phyloP scores from a whole-genome alignment of 2,329 filamentous ascomycete species.

The Achaetomium macrosporum region DNA sequence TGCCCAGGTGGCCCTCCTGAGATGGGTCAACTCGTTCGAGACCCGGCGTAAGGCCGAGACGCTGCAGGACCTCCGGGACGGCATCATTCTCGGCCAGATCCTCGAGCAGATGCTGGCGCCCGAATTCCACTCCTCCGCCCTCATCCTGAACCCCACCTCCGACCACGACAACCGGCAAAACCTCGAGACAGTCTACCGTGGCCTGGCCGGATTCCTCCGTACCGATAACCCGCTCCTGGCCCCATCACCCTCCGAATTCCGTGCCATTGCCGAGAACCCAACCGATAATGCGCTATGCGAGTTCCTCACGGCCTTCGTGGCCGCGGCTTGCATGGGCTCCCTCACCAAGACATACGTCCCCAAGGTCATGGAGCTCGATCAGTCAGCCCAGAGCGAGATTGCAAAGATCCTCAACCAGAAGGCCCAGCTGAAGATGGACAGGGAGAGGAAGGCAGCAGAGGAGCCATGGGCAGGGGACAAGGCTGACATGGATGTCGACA shows the following conservation, averaged over 20 bases:
- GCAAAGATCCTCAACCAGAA: constrained; percentile 37
- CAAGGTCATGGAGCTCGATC: constrained; percentile 27
- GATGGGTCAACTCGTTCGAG: constrained; percentile 49
- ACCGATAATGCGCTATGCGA: constrained; percentile 50
- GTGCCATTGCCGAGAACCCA: constrained; percentile 51
- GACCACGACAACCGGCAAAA: constrained; percentile 71
- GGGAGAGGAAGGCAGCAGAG: constrained; percentile 17
- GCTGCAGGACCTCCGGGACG: constrained; percentile 49
- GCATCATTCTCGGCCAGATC: constrained; percentile 48
- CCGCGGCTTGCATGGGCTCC: constrained; percentile 28
- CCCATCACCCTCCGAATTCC: constrained; percentile 51
- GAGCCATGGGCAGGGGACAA: neutral
- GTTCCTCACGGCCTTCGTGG: constrained; percentile 28
- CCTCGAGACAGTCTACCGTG: constrained; percentile 84
- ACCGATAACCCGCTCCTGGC: constrained; percentile 46
- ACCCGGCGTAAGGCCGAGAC: constrained; percentile 38
- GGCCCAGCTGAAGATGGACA: constrained; percentile 21
- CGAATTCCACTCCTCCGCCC: constrained; percentile 49
- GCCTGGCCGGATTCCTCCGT: constrained; percentile 68
- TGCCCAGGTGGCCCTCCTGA: constrained; percentile 50
- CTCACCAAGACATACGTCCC: constrained; percentile 29
- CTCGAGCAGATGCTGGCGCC: constrained; percentile 51
- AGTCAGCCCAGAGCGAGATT: constrained; percentile 39
- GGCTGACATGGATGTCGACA: constrained; percentile 29
- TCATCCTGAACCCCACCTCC: constrained; percentile 42